Evolutionary conservation across 352 stramenopile species (phyloP), one percentile per base, ranked within the genome.

Genomic region (Phytophthora pisi): DNA sequence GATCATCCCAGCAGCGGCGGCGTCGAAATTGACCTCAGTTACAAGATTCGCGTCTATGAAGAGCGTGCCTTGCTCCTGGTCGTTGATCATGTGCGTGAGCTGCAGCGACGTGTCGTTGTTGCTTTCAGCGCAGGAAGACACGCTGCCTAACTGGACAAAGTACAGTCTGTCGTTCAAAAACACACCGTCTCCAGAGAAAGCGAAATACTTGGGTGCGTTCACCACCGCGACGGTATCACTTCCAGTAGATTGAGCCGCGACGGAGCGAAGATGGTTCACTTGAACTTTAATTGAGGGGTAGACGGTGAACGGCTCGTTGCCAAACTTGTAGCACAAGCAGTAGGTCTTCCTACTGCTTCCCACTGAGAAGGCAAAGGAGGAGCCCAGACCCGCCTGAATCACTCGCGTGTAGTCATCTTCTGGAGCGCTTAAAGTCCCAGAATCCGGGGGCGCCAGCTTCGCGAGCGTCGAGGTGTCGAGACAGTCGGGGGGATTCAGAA

Each of bases 301-400:
- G 7, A 89, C 65, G 10, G 64, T 77, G 57, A 77, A 92, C 3
- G 84, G 84, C 18, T 92, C 81, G n/a, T 72, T 75, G 5, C 78
- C 84, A 61, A 90, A 92, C 46, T 88, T 85, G 67, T 89, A 90
- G 50, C 84, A 92, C 3, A 92, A 57, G 26, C 68, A 86, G 36
- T 84, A 92, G 0, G 58, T 83, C 10, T 85, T 86, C 4, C 84
- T 81, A 18, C 78, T 70, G 23, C 69, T 84, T 45, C 57, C 28
- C 6, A 51, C 60, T 13, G 75, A 73, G 61, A 92, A 90, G 0
- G 66, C 58, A 15, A 89, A 77, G 0, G 60, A 53, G 1, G 67
- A 46, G 9, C 59, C 30, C 3, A 64, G 55, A 4, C 54, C 28
- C n/a, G 53, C 13, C 1, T 56, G 30, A 31, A 91, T 45, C 2